Conservation (phyloP, 2,329 filamentous ascomycete species). For the Alternaria burnsii region DNA sequence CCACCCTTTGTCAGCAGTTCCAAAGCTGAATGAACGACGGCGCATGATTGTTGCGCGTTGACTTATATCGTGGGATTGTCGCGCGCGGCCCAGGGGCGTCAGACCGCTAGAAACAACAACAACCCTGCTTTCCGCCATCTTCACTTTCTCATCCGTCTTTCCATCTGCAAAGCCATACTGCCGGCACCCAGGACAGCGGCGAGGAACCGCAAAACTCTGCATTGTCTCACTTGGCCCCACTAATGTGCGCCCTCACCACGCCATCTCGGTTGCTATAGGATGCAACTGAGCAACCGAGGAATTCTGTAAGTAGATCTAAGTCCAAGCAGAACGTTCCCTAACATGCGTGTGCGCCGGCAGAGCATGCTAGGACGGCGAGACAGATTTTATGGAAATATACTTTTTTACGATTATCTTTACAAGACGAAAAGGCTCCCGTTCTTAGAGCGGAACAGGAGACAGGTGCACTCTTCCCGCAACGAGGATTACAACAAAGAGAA, state of each 20-base stretch:
- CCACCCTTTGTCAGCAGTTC: not conserved
- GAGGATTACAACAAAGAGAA: not conserved
- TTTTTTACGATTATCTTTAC: constrained; percentile 37
- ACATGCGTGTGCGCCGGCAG: constrained; percentile 8
- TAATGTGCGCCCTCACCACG: constrained; percentile 5
- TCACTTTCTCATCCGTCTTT: not conserved
- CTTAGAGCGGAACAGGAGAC: constrained; percentile 36
- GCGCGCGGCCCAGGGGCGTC: not conserved
- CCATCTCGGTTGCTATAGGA: constrained; percentile 15
- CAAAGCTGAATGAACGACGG: not conserved
- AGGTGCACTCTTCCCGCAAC: constrained; percentile 24
- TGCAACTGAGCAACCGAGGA: constrained; percentile 17
- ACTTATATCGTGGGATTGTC: not conserved
- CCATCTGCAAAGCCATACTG: not conserved
- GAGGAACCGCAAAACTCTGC: not conserved
- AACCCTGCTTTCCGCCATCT: constrained; percentile 1
- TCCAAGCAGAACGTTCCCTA: not conserved
- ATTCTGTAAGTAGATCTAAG: constrained; percentile 8
- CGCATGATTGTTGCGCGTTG: not conserved
- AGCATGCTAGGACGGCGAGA: constrained; percentile 37
- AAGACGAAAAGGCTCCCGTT: constrained; percentile 33
- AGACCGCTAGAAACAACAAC: constrained; percentile 3
- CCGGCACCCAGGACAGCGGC: not conserved
- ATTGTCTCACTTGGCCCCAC: not conserved
- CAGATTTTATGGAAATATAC: constrained; percentile 32